Conservation (phyloP, 176 grass and related monocot genomes). For the Zea luxurians region DNA sequence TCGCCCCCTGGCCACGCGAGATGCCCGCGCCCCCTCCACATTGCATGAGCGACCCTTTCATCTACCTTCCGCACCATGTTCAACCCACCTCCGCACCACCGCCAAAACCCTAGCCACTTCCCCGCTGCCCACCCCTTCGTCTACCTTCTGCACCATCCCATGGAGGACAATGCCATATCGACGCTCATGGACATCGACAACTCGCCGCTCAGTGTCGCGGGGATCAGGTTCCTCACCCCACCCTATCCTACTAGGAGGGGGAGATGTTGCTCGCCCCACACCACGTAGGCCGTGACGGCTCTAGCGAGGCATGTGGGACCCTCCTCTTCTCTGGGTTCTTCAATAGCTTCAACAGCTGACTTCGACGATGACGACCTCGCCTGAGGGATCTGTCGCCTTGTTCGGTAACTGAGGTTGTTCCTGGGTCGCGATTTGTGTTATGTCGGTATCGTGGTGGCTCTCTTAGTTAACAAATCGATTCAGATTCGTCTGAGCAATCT, state of each 20-base stretch:
- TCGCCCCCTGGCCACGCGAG: too few species aligned
- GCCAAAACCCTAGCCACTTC: slow-evolving; percentile 33
- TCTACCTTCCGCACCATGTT: neutral
- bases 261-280: slow-evolving; percentile 24
- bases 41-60: too few species aligned
- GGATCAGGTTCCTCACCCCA: slow-evolving; percentile 26
- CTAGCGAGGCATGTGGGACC: slow-evolving; percentile 2
- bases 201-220: slow-evolving; percentile 39
- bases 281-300: slow-evolving; percentile 9
- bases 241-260: slow-evolving; percentile 11
- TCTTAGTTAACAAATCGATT: slow-evolving; percentile 17
- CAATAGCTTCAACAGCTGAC: slow-evolving; percentile 58
- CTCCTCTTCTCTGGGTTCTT: slow-evolving; percentile 44
- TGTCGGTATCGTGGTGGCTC: slow-evolving; percentile 16
- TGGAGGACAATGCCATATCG: slow-evolving; percentile 50
- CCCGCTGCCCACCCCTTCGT: neutral
- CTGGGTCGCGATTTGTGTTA: neutral
- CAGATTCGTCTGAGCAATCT: slow-evolving; percentile 7
- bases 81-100: neutral
- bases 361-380: slow-evolving; percentile 57
- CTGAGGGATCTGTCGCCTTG: neutral
- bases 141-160: neutral
- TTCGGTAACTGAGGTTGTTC: neutral
- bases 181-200: slow-evolving; percentile 65
- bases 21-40: too few species aligned